A percentile compares a stretch with the other conserved stretches of the same genome.
phyloP scores from a whole-genome alignment of 352 stramenopile species.

The Phytophthora niederhauseri region DNA sequence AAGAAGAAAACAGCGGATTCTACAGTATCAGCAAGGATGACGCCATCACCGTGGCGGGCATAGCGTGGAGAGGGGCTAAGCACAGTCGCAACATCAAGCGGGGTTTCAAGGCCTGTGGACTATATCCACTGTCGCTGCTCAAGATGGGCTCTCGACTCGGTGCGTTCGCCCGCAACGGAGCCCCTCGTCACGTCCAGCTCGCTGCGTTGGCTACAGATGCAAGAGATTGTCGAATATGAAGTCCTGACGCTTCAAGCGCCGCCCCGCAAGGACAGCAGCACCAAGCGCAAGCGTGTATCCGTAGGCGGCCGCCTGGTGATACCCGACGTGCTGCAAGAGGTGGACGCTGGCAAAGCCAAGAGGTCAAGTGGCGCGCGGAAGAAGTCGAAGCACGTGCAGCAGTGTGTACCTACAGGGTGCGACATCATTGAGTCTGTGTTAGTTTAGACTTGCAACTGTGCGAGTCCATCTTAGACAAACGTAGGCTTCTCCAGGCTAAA shows the following conservation, averaged over 20 bases:
- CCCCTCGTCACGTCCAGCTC: constrained; percentile 5
- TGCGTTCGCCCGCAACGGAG: background rate
- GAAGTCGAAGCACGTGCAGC: background rate
- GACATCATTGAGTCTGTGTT: background rate
- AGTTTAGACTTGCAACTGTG: background rate
- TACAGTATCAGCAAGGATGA: background rate
- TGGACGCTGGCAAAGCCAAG: background rate
- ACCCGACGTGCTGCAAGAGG: constrained; percentile 10
- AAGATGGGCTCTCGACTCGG: background rate
- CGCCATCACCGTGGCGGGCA: background rate
- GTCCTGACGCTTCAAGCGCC: constrained; percentile 7
- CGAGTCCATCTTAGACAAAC: background rate
- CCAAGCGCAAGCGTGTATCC: constrained; percentile 8
- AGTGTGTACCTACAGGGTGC: background rate
- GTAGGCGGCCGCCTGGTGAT: constrained; percentile 7
- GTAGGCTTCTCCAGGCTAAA: background rate
- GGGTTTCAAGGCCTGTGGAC: background rate
- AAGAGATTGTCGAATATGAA: background rate
- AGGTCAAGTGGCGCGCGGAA: background rate
- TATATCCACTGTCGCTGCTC: background rate
- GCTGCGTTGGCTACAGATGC: constrained; percentile 9
- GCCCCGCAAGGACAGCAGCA: background rate
- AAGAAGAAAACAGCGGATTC: background rate
- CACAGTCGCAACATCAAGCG: background rate
- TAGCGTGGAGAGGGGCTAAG: background rate